Evolutionary conservation across 768 basidiomycete genomes (phyloP), one percentile per base, ranked within the genome.

Genomic region (Trametes elegans): DNA sequence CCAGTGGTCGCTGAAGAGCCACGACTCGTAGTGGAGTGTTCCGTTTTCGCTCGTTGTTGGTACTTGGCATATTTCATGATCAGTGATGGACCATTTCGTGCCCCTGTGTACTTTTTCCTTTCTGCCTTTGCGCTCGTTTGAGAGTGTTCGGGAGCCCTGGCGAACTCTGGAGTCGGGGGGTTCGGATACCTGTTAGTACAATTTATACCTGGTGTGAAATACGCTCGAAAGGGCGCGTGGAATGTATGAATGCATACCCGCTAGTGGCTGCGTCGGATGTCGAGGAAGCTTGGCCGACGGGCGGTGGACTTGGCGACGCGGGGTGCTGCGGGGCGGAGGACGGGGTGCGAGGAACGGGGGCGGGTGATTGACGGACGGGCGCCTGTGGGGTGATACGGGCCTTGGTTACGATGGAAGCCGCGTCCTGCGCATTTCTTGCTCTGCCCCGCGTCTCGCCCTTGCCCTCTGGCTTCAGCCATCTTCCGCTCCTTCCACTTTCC

Each of bases 1-100:
- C 58, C 71, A 71, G 60, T 98, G 96, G 96, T 77, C 80, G 31
- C 69, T 91, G 59, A 86, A 79, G 27, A 93, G 90, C 67, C 93
- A 95, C 70, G 78, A 85, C 66, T 27, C 34, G 13, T 32, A 44
- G 10, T 23, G 38, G 26, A 29, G 49, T 14, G 39, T 36, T 40
- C 8, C 27, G 19, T 21, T 34, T 34, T 21, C 23, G 13, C 34
- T 23, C 28, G 16, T 10, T 32, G 34, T 36, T 14, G 23, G 27
- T 43, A 29, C 28, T 19, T 16, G 11, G 21, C 10, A 21, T 31
- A 29, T 7, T 41, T 35, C 34, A 44, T 18, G 51, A 53, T 53
- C 51, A 51, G 43, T 49, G 52, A 53, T 58, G 53, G 61, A 56
- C 52, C 28, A 32, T 50, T 31, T 39, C 48, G 29, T 18, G 38